Evolutionary conservation across 106 monocot species (phyloP).

Genomic region (Dioscorea zingiberensis): DNA sequence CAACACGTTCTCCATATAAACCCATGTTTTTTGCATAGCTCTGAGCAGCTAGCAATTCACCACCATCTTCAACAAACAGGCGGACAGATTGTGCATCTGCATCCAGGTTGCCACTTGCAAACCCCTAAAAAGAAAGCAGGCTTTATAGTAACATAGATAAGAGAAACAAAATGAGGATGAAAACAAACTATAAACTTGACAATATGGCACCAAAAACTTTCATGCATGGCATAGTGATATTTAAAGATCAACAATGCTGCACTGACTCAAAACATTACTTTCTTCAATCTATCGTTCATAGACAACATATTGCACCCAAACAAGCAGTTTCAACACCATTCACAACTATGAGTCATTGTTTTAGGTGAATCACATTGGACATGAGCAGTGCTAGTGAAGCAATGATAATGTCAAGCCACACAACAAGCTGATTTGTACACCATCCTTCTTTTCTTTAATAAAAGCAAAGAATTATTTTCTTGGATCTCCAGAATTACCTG

Average conservation of each 20-base stretch:
- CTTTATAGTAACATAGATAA: background rate
- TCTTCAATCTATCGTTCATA: too few relatives aligned
- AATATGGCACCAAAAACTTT: too few relatives aligned
- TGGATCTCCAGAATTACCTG: slow-evolving; percentile 37
- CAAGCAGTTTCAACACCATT: too few relatives aligned
- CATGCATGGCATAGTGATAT: too few relatives aligned
- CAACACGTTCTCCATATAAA: slow-evolving; percentile 95
- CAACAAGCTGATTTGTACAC: too few relatives aligned
- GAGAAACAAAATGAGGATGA: background rate
- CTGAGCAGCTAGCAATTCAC: slow-evolving; percentile 87
- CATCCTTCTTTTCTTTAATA: too few relatives aligned
- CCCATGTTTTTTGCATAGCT: slow-evolving; percentile 99
- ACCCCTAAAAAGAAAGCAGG: slow-evolving; percentile 49
- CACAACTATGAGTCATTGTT: too few relatives aligned
- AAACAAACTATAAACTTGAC: background rate
- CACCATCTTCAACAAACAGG: slow-evolving; percentile 93
- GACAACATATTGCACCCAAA: too few relatives aligned
- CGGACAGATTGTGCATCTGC: slow-evolving; percentile 85
- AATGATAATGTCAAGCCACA: too few relatives aligned
- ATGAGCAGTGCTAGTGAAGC: too few relatives aligned
- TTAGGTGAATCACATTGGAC: too few relatives aligned
- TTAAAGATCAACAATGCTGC: background rate
- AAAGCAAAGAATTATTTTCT: background rate
- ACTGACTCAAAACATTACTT: too few relatives aligned
- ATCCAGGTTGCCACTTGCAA: slow-evolving; percentile 97